phyloP scores from a whole-genome alignment of 192 early-diverging fungal genomes.

The Haplosporangium gracile region DNA sequence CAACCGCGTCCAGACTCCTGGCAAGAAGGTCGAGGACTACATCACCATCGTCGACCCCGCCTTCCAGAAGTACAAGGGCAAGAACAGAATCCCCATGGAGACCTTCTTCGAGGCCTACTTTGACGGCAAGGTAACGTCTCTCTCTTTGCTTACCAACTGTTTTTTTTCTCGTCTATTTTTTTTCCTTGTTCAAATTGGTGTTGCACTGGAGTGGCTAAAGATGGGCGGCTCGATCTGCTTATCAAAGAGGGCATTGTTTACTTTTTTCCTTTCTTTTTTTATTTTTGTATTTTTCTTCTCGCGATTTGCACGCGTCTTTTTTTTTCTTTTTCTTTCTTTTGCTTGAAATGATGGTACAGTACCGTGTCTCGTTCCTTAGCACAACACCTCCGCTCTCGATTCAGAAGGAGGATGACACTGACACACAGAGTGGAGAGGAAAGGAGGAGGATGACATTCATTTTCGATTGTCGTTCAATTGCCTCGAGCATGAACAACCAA shows the following conservation, averaged over 20 bases:
- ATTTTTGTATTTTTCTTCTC: not conserved
- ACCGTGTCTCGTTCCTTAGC: not conserved
- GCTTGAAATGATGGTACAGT: not conserved
- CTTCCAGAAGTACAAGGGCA: constrained; percentile 80
- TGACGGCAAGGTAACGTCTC: constrained; percentile 71
- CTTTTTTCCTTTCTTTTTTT: not conserved
- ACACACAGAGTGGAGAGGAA: not conserved
- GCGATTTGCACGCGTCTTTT: not conserved
- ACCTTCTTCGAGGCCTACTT: constrained; percentile 98
- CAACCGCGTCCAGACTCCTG: constrained; percentile 82
- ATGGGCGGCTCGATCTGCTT: not conserved
- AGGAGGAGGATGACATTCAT: not conserved
- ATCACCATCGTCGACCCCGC: constrained; percentile 87
- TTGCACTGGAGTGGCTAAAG: not conserved
- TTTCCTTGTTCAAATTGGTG: not conserved
- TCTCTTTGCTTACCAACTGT: not conserved
- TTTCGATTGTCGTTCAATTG: not conserved
- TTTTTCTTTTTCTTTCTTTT: no score
- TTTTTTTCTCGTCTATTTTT: not conserved
- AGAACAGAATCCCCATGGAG: constrained; percentile 96
- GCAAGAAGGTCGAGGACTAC: constrained; percentile 88
- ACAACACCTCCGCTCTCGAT: not conserved
- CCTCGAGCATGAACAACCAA: not conserved
- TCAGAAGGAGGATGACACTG: not conserved
- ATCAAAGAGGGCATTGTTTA: not conserved